Percentiles rank a stretch among this genome's conserved stretches.
Conservation (phyloP, 306 rosid species). For the Leucaena leucocephala region DNA sequence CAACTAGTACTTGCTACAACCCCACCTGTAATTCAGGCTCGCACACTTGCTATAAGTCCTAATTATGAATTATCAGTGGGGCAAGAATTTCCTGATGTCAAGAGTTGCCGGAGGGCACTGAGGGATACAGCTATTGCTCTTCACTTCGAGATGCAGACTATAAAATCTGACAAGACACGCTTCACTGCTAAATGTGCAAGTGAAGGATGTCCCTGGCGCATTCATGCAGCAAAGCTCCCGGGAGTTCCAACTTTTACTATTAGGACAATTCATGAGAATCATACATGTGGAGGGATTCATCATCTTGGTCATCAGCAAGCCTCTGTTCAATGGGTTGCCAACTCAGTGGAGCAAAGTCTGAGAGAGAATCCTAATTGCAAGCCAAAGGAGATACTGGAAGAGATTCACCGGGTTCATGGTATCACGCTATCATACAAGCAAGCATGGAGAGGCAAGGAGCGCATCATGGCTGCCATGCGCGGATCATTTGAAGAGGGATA, state of each 20-base stretch:
- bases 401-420: constrained; percentile 86
- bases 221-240: constrained; percentile 91
- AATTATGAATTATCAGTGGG: constrained; percentile 67
- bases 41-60: constrained; percentile 54
- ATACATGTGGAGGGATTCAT: constrained; percentile 79
- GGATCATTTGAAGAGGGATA: constrained; percentile 93
- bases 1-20: constrained; percentile 46
- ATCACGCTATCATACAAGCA: constrained; percentile 88
- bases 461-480: constrained; percentile 93
- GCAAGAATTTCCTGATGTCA: constrained; percentile 89
- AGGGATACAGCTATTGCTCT: constrained; percentile 87
- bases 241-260: constrained; percentile 91
- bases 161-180: constrained; percentile 89
- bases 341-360: constrained; percentile 78
- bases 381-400: constrained; percentile 92
- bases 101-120: constrained; percentile 85
- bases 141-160: constrained; percentile 88
- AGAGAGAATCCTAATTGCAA: constrained; percentile 82
- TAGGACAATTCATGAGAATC: constrained; percentile 72
- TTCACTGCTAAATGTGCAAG: constrained; percentile 87
- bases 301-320: constrained; percentile 97
- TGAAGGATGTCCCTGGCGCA: constrained; percentile 95
- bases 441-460: constrained; percentile 96
- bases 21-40: constrained; percentile 66
- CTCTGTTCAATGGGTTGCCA: constrained; percentile 93